phyloP scores from a whole-genome alignment of 176 grass and related monocot genomes.

The Phyllostachys edulis region DNA sequence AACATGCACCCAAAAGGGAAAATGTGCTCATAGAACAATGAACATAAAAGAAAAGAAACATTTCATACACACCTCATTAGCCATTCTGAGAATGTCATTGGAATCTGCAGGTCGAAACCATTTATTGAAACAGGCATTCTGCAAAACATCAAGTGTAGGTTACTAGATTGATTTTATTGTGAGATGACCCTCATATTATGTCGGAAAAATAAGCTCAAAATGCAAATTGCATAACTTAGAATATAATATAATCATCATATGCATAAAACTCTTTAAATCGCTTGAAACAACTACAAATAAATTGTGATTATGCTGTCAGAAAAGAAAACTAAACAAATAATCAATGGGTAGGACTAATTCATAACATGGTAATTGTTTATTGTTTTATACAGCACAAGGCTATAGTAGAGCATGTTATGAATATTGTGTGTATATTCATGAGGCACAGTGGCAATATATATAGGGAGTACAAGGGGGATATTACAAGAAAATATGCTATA shows the following conservation, averaged over 20 bases:
- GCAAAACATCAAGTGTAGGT: constrained; percentile 33
- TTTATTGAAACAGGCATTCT: constrained; percentile 81
- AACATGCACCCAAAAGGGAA: not conserved
- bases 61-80: constrained; percentile 60
- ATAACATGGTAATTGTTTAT: not conserved
- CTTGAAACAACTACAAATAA: not conserved
- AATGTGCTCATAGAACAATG: constrained; percentile 8
- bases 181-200: not conserved
- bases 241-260: constrained; percentile 19
- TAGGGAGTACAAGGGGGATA: too few relatives aligned
- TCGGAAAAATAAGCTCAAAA: not conserved
- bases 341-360: not conserved
- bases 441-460: too few relatives aligned
- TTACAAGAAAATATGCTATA: too few relatives aligned
- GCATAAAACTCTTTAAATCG: not conserved
- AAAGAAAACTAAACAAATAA: not conserved
- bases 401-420: not conserved
- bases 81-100: constrained; percentile 63
- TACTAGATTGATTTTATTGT: constrained; percentile 11
- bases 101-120: constrained; percentile 76
- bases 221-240: constrained; percentile 2
- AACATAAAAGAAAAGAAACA: constrained; percentile 13
- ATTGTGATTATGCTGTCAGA: constrained; percentile 3
- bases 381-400: not conserved
- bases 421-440: too few relatives aligned